Conservation (phyloP, 257 asterid genomes). For the Solanum bulbocastanum region DNA sequence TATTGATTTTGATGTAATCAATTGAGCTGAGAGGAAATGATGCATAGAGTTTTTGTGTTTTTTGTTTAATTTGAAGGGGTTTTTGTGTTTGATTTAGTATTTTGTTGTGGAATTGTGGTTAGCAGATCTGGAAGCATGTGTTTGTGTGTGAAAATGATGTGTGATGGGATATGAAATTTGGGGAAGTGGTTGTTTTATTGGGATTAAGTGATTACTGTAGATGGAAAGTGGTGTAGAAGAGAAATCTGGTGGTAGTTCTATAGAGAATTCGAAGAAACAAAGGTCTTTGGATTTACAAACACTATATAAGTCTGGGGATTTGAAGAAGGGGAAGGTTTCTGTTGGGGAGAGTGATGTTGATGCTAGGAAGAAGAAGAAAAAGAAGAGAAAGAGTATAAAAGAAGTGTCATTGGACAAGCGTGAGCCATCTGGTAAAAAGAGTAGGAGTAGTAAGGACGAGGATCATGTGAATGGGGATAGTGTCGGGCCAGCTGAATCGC, state of each 20-base stretch:
- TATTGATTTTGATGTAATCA: neutral
- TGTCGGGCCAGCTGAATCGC: constrained; percentile 13
- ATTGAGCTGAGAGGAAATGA: neutral
- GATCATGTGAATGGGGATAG: constrained; percentile 27
- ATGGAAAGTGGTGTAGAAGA: constrained; percentile 4
- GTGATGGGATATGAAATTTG: neutral
- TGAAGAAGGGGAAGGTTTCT: constrained; percentile 8
- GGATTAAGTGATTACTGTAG: neutral
- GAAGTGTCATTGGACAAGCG: constrained; percentile 44
- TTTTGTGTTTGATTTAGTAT: neutral
- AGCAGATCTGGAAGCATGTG: constrained; percentile 1
- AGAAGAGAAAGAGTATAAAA: constrained; percentile 47
- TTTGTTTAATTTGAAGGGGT: neutral
- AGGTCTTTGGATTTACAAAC: constrained; percentile 83
- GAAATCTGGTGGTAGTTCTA: neutral
- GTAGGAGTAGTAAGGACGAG: constrained; percentile 32
- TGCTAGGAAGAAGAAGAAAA: constrained; percentile 26
- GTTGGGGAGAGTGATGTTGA: constrained; percentile 24
- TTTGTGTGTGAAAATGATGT: neutral
- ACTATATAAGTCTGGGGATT: constrained; percentile 44
- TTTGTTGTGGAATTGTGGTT: neutral
- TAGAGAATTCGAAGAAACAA: constrained; percentile 45
- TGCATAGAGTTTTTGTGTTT: neutral
- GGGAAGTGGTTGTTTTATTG: neutral
- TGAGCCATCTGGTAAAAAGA: constrained; percentile 45